These are phyloP conservation scores for Pythium dissotocum DNA, from an alignment of 352 stramenopile species.

Conservation along the genomic window DNA sequence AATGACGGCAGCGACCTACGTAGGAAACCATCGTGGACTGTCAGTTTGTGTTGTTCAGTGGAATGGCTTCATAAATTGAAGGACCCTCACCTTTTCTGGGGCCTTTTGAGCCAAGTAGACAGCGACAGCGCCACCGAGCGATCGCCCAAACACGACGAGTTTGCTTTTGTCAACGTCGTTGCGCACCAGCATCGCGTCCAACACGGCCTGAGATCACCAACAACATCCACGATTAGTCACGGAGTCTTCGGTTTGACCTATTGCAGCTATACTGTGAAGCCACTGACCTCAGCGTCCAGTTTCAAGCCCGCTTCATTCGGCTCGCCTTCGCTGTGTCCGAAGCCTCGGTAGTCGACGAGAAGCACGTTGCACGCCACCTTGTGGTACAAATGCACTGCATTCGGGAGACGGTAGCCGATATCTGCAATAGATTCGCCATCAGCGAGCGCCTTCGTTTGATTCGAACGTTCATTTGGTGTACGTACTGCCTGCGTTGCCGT, in stretches of 20 bases:
- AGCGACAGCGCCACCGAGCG: slow-evolving; percentile 90
- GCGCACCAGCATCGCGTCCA: slow-evolving; percentile 73
- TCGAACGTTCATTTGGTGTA: neutral
- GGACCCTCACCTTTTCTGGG: slow-evolving; percentile 47
- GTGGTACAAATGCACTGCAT: slow-evolving; percentile 89
- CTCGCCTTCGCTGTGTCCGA: slow-evolving; percentile 88
- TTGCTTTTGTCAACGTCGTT: slow-evolving; percentile 85
- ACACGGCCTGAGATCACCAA: slow-evolving; percentile 46
- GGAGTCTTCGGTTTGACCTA: no score
- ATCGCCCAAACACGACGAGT: slow-evolving; percentile 92
- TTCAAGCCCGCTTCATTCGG: slow-evolving; percentile 90
- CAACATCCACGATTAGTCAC: neutral
- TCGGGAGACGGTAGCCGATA: slow-evolving; percentile 93
- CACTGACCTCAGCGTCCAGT: slow-evolving; percentile 84
- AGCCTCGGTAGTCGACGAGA: slow-evolving; percentile 95
- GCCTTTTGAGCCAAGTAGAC: slow-evolving; percentile 88
- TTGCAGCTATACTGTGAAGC: neutral
- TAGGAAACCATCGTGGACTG: neutral
- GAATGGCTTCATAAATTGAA: no score
- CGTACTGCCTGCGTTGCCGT: slow-evolving; percentile 93
- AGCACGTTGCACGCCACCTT: slow-evolving; percentile 90
- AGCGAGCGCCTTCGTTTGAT: neutral
- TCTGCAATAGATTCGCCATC: slow-evolving; percentile 40
- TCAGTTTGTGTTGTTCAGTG: no score
- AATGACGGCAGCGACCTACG: slow-evolving; percentile 86